Evolutionary conservation across 768 basidiomycete genomes (phyloP), one percentile per base, ranked within the genome.

Genomic region (Podaxis sp.): DNA sequence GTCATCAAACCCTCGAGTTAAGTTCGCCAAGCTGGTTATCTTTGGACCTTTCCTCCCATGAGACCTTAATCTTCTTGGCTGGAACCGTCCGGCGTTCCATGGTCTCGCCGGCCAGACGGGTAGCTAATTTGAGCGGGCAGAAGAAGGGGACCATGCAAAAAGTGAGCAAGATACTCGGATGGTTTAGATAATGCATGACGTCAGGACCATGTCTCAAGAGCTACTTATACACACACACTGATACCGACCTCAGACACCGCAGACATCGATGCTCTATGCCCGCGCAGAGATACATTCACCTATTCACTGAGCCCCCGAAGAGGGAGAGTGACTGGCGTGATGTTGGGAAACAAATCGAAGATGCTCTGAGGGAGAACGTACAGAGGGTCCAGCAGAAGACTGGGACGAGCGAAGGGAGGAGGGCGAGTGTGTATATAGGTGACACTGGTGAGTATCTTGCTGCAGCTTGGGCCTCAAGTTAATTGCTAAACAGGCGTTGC

Each of bases 351-450:
- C 67, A 70, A 33, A 73, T 77, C 24, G 67, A 66, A 17, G 59
- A 63, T 36, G 68, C 68, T 4, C 64, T 78, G n/a, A 39, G 64
- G 6, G 38, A 48, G 4, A 73, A 74, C 44, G 65, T 74, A 1
- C 54, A 64, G n/a, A 52, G 30, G 11, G 68, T 77, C 13, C 73
- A 73, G 38, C 51, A 58, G 11, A 63, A 70, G 33, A 57, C 65
- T 2, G 58, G 44, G 15, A 65, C 64, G 13, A 55, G 48, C 1
- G 62, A 66, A 6, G 48, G 64, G 15, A 63, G 57, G 24, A 64
- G 66, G 17, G 70, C 70, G 15, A 68, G 69, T 39, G 68, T 73
- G 2, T 75, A 76, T 54, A 52, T 70, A 26, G 75, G 75, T 5
- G 44, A 66, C 26, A 59, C 68, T 57, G 75, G 74, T 72, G 28